Conservation (phyloP, 371 early-diverging fungal genomes). For the Spraguea lophii region DNA sequence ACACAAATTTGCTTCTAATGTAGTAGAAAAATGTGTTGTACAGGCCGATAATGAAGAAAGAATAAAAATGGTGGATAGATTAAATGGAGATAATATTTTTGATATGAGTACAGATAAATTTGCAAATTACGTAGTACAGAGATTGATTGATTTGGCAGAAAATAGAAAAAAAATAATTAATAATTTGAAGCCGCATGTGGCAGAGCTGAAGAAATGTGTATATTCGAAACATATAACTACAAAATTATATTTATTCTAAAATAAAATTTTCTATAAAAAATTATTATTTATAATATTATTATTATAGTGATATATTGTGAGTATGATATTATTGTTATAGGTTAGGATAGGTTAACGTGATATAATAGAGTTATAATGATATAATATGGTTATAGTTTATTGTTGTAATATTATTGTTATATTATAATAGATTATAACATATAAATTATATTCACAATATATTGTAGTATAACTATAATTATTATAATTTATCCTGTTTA, state of each 20-base stretch:
- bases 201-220: conserved; percentile 68
- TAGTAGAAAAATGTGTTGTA: conserved; percentile 75
- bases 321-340: too few relatives aligned
- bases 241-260: background rate
- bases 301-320: too few relatives aligned
- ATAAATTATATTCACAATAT: too few relatives aligned
- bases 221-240: conserved; percentile 54
- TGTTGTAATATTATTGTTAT: too few relatives aligned
- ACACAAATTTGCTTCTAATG: conserved; percentile 98
- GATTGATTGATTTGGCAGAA: conserved; percentile 65
- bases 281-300: too few relatives aligned
- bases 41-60: conserved; percentile 55
- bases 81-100: conserved; percentile 49
- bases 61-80: conserved; percentile 60
- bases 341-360: too few relatives aligned
- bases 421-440: too few relatives aligned
- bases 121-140: conserved; percentile 98
- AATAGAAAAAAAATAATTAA: conserved; percentile 48
- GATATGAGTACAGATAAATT: conserved; percentile 92
- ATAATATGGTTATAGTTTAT: too few relatives aligned
- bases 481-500: too few relatives aligned
- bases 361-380: too few relatives aligned
- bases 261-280: too few relatives aligned
- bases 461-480: too few relatives aligned
- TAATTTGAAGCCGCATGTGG: conserved; percentile 67